phyloP scores from a whole-genome alignment of 495 filamentous ascomycete genomes.

The Lophium mytilinum region DNA sequence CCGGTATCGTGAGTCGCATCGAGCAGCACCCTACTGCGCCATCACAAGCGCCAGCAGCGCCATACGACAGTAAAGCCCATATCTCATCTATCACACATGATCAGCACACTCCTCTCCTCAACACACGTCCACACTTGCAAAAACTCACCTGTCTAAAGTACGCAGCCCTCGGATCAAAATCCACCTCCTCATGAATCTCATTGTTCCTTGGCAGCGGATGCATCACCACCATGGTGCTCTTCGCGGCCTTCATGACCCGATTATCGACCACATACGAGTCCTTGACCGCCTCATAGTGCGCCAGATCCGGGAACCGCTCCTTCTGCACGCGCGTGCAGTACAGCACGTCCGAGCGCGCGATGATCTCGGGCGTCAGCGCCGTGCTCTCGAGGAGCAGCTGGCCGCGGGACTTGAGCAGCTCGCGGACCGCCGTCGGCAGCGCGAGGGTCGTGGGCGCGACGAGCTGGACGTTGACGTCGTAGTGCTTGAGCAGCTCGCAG shows the following conservation, averaged over 20 bases:
- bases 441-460: constrained; percentile 73
- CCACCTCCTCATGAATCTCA: constrained; percentile 90
- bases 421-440: constrained; percentile 64
- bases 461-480: constrained; percentile 87
- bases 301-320: constrained; percentile 76
- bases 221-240: constrained; percentile 85
- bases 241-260: constrained; percentile 80
- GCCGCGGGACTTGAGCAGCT: constrained; percentile 59
- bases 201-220: constrained; percentile 89
- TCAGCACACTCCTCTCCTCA: constrained; percentile 33
- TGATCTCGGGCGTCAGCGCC: constrained; percentile 73
- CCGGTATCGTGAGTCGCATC: too few species aligned
- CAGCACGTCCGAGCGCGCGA: constrained; percentile 76
- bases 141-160: constrained; percentile 95
- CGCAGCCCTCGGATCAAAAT: constrained; percentile 92
- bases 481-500: constrained; percentile 85
- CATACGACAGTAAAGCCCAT: constrained; percentile 97
- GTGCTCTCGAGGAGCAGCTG: constrained; percentile 67
- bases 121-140: not conserved
- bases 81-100: constrained; percentile 68
- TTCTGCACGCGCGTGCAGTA: constrained; percentile 97
- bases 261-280: constrained; percentile 83
- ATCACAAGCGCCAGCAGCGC: constrained; percentile 88
- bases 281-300: constrained; percentile 78
- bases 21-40: constrained; percentile 43